These are phyloP conservation scores for Pyrus betulifolia DNA, from an alignment of 306 rosid genomes.

Conservation along the genomic window DNA sequence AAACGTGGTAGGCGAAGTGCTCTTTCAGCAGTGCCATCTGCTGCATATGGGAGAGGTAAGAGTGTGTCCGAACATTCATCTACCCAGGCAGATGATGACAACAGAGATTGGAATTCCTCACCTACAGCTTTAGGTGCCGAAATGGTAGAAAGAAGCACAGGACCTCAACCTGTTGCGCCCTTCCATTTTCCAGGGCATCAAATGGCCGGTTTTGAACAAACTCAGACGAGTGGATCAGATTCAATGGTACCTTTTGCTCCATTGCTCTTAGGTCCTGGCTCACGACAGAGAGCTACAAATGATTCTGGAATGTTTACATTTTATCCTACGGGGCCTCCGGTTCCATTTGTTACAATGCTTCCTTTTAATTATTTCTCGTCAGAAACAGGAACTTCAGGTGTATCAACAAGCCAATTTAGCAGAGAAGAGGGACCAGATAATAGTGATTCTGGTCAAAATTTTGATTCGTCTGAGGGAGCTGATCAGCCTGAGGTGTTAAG, in stretches of 20 bases:
- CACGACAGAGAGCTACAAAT: constrained; percentile 62
- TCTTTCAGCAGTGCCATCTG: constrained; percentile 34
- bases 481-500: constrained; percentile 48
- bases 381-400: constrained; percentile 54
- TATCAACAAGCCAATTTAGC: constrained; percentile 50
- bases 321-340: constrained; percentile 97
- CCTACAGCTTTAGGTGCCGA: constrained; percentile 38
- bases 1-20: constrained; percentile 51
- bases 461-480: constrained; percentile 53
- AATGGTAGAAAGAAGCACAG: constrained; percentile 47
- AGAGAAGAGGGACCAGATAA: constrained; percentile 56
- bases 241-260: constrained; percentile 55
- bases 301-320: constrained; percentile 65
- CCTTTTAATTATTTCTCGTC: constrained; percentile 59
- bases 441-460: constrained; percentile 56
- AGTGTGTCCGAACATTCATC: constrained; percentile 59
- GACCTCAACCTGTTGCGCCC: constrained; percentile 33
- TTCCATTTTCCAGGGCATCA: constrained; percentile 55
- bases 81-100: constrained; percentile 57
- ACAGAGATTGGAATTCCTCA: constrained; percentile 54
- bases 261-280: constrained; percentile 58
- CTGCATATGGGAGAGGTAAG: constrained; percentile 51
- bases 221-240: constrained; percentile 76
- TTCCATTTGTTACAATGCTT: constrained; percentile 81
- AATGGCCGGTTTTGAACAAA: constrained; percentile 52